Evolutionary conservation across 1,284 basidiomycete species (phyloP).

Genomic region (Moesziomyces sp.): DNA sequence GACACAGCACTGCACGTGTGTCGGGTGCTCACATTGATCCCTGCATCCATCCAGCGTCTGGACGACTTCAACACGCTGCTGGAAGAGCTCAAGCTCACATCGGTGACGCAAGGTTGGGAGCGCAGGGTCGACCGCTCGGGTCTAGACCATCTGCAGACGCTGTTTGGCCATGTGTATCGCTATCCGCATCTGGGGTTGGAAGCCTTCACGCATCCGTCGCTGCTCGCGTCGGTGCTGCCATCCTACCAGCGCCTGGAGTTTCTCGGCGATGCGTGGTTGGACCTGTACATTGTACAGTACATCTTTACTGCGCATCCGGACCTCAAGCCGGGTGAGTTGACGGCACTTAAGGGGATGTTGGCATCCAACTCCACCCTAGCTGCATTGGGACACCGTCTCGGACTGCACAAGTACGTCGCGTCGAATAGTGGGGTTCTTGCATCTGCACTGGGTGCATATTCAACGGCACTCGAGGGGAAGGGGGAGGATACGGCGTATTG

Average conservation of each 20-base stretch:
- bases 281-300: constrained; percentile 32
- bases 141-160: constrained; percentile 26
- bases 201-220: constrained; percentile 50
- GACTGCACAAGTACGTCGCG: constrained; percentile 29
- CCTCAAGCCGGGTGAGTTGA: constrained; percentile 41
- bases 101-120: constrained; percentile 29
- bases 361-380: constrained; percentile 34
- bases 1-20: constrained; percentile 11
- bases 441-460: constrained; percentile 3
- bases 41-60: constrained; percentile 6
- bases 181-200: constrained; percentile 55
- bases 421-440: constrained; percentile 8
- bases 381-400: constrained; percentile 23
- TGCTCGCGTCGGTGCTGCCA: constrained; percentile 34
- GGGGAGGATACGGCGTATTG: constrained; percentile 23
- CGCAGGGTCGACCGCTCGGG: constrained; percentile 6
- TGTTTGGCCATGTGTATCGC: constrained; percentile 39
- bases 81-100: constrained; percentile 6
- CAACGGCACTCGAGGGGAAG: no score
- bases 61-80: constrained; percentile 26
- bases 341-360: constrained; percentile 30
- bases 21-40: constrained; percentile 20
- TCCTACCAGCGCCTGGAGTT: constrained; percentile 59
- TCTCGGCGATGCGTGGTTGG: constrained; percentile 56
- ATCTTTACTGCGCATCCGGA: constrained; percentile 13